Evolutionary conservation across 805 yeast species (phyloP), one percentile per base, ranked within the genome.

Genomic region (Candida loeiensis): DNA sequence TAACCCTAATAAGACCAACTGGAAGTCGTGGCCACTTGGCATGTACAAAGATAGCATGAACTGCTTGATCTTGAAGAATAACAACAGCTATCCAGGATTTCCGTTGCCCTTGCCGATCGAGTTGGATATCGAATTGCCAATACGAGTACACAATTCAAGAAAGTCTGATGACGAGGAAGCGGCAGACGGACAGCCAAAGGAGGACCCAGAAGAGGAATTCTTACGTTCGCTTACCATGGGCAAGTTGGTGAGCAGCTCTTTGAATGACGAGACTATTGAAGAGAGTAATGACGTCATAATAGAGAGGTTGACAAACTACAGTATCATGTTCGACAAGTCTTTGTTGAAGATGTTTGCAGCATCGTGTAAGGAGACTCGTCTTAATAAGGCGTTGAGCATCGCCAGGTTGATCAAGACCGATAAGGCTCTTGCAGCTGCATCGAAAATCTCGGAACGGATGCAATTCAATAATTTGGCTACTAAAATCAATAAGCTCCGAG

Each of bases 1-100:
- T 16, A 82, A 82, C 50, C 49, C 45, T 15, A 49, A 56, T 26
- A 67, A 66, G 43, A 73, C 73, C 37, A 74, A 76, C 44, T 78
- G 87, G 60, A 73, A 73, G 39, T 81, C 83, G 49, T 89, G 97
- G 97, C 97, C 97, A 16, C 66, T 91, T 38, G 95, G 96, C 2
- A 62, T 86, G 26, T 75, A 78, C 43, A 74, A 73, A 37, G 89
- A 85, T 44, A 77, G 79, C 44, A 74, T 89, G 50, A 79, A 76
- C 47, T 86, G 95, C 59, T 73, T 88, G 38, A 73, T 87, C 15
- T 74, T 87, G 45, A 84, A 85, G 60, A 90, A 89, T 16, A 36
- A 28, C 13, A 59, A 55, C 39, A 66, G 67, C 22, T 82, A 82
- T 61, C 97, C 97, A 1, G 76, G 79, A 3, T 80, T 87, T 54